phyloP scores from a whole-genome alignment of 2,329 filamentous ascomycete genomes.

The Didymella exigua region DNA sequence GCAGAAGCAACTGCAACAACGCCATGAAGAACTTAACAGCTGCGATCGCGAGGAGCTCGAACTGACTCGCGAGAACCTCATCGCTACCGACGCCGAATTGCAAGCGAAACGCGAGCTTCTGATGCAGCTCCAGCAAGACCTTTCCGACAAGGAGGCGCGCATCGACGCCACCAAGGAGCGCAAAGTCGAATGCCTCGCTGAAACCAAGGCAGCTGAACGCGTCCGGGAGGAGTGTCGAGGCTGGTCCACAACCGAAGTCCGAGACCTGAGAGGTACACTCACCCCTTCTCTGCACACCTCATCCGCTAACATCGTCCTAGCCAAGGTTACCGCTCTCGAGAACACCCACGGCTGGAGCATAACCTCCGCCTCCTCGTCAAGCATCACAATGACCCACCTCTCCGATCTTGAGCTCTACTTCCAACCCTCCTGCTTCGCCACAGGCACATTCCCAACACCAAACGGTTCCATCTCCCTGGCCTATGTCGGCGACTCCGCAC shows the following conservation, averaged over 20 bases:
- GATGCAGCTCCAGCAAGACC: constrained; percentile 67
- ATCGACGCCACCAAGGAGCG: constrained; percentile 68
- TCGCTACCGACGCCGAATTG: constrained; percentile 69
- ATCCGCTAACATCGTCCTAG: constrained; percentile 56
- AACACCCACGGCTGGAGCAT: constrained; percentile 73
- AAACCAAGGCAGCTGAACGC: constrained; percentile 82
- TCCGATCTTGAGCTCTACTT: constrained; percentile 76
- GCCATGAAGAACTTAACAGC: constrained; percentile 75
- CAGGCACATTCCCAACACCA: constrained; percentile 40
- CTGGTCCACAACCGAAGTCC: constrained; percentile 84
- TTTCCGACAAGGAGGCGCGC: constrained; percentile 68
- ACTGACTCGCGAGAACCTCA: constrained; percentile 71
- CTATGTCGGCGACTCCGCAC: constrained; percentile 68
- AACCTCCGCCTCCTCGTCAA: constrained; percentile 62
- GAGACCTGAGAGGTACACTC: constrained; percentile 72
- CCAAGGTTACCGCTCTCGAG: constrained; percentile 69
- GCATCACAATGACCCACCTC: constrained; percentile 74
- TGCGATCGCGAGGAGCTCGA: constrained; percentile 82
- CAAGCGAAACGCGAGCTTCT: constrained; percentile 71
- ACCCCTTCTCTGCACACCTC: not conserved
- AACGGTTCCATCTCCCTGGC: constrained; percentile 66
- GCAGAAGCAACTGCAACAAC: constrained; percentile 69
- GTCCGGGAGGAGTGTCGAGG: constrained; percentile 87
- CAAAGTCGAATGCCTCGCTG: constrained; percentile 71
- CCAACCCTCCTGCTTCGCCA: constrained; percentile 66